These are phyloP conservation scores for Avicennia marina DNA, from an alignment of 257 asterid genomes.

Conservation along the genomic window DNA sequence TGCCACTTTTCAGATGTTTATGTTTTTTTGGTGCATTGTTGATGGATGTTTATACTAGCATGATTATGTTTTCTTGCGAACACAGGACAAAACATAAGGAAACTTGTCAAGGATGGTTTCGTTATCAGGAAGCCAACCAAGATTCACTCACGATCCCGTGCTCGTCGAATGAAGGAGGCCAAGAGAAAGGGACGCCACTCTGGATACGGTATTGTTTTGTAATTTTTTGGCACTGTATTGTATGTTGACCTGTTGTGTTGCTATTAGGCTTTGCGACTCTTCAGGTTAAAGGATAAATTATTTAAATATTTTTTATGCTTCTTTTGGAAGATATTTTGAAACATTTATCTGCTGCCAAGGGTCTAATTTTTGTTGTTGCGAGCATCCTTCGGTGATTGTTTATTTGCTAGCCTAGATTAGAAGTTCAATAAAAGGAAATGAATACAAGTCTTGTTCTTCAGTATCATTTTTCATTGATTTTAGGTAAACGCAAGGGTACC, in stretches of 20 bases:
- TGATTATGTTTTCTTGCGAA: background rate
- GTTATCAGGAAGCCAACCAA: conserved; percentile 70
- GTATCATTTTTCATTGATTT: background rate
- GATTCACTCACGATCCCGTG: conserved; percentile 68
- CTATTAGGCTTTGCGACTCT: background rate
- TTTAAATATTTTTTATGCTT: too few species aligned
- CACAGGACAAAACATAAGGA: conserved; percentile 57
- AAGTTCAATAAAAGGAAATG: too few species aligned
- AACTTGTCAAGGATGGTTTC: too few species aligned
- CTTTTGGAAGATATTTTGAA: too few species aligned
- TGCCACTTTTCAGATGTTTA: background rate
- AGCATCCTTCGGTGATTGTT: too few species aligned
- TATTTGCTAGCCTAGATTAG: too few species aligned
- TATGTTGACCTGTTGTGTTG: background rate
- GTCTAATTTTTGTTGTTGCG: too few species aligned
- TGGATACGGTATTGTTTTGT: conserved; percentile 42
- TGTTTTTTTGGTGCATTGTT: background rate
- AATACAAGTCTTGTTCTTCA: too few species aligned
- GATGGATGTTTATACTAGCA: background rate
- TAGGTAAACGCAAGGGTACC: conserved; percentile 75
- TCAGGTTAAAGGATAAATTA: too few species aligned
- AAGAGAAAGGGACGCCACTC: conserved; percentile 78
- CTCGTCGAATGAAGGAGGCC: conserved; percentile 65
- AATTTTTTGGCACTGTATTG: background rate
- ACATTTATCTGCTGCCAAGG: too few species aligned